These are phyloP conservation scores for Evansstolkia leycettana DNA, from an alignment of 495 filamentous ascomycete species.

Conservation along the genomic window DNA sequence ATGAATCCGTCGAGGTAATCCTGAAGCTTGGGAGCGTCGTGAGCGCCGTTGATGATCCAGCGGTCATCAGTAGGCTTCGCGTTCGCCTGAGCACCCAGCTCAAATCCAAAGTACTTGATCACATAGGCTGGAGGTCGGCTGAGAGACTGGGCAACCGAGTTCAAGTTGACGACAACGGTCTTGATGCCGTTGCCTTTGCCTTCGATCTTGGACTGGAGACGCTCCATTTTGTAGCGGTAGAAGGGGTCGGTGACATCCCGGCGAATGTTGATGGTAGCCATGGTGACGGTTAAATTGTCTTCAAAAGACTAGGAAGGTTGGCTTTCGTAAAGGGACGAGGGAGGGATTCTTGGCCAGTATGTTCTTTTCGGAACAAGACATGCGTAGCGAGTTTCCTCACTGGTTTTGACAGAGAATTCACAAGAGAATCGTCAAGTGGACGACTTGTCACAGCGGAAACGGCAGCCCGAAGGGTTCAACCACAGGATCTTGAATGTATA, in stretches of 20 bases:
- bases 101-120: conserved; percentile 99
- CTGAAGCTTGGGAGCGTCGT: conserved; percentile 91
- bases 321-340: conserved; percentile 19
- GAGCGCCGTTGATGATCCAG: conserved; percentile 99
- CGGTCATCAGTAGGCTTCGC: conserved; percentile 93
- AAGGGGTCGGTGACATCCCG: conserved; percentile 97
- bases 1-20: conserved; percentile 98
- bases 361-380: conserved; percentile 39
- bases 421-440: conserved; percentile 5
- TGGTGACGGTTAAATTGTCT: conserved; percentile 40
- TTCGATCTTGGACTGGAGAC: conserved; percentile 95
- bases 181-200: conserved; percentile 98
- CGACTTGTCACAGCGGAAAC: conserved; percentile 13
- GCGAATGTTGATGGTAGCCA: conserved; percentile 94
- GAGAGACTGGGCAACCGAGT: conserved; percentile 85
- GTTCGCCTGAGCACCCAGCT: conserved; percentile 96
- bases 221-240: conserved; percentile 99
- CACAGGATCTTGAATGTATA: conserved; percentile 71
- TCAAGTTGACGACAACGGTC: conserved; percentile 91
- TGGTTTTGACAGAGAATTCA: conserved; percentile 38
- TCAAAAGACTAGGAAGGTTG: conserved; percentile 5
- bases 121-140: conserved; percentile 87
- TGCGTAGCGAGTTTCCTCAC: conserved; percentile 37
- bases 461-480: conserved; percentile 44
- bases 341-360: conserved; percentile 28